Percentiles rank a stretch among this genome's conserved stretches.
phyloP scores from a whole-genome alignment of 2,329 filamentous ascomycete species.

The Hypocrella siamensis region DNA sequence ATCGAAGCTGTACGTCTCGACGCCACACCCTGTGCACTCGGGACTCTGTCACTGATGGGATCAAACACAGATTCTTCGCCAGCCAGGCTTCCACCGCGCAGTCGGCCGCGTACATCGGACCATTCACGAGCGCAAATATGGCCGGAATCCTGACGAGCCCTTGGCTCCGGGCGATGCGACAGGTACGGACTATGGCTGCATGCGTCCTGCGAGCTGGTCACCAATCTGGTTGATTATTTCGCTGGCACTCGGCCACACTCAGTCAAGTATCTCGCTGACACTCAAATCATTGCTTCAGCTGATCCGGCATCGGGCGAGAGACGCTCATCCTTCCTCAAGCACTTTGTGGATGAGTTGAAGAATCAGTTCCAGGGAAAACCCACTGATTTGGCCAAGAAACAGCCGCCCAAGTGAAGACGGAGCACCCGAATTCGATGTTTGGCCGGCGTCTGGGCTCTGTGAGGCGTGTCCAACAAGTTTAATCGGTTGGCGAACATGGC shows the following conservation, averaged over 20 bases:
- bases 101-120: slow-evolving; percentile 35
- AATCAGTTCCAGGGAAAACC: slow-evolving; percentile 32
- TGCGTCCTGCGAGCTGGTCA: no score
- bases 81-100: slow-evolving; percentile 33
- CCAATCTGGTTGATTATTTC: background rate
- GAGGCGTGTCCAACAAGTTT: no score
- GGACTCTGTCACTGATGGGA: background rate
- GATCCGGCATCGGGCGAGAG: slow-evolving; percentile 14
- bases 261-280: background rate
- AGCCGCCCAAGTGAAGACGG: slow-evolving; percentile 12
- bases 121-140: slow-evolving; percentile 31
- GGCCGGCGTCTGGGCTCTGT: no score
- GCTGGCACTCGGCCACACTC: background rate
- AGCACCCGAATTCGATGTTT: no score
- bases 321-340: slow-evolving; percentile 21
- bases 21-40: background rate
- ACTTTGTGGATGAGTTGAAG: slow-evolving; percentile 34
- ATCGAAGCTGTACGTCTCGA: slow-evolving; percentile 13
- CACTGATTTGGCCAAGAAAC: slow-evolving; percentile 18
- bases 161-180: slow-evolving; percentile 36
- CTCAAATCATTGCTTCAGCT: slow-evolving; percentile 7
- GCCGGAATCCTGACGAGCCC: slow-evolving; percentile 33
- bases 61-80: slow-evolving; percentile 27
- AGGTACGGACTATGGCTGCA: slow-evolving; percentile 16
- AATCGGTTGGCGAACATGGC: no score